These are phyloP conservation scores for Blastosporella zonata DNA, from an alignment of 1,284 basidiomycete species.

Conservation along the genomic window DNA sequence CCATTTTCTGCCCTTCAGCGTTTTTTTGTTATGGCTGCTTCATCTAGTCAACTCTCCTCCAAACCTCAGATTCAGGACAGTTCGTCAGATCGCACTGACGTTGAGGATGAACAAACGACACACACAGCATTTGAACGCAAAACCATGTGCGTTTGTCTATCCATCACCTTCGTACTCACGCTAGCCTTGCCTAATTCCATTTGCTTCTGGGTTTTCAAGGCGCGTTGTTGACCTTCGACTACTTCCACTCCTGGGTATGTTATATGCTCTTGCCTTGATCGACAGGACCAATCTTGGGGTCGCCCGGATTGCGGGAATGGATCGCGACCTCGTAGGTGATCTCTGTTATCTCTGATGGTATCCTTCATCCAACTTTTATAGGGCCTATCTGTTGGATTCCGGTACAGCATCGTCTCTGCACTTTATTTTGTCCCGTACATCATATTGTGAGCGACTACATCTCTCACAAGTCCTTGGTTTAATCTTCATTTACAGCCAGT, in stretches of 20 bases:
- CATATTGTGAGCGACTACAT: slow-evolving; percentile 32
- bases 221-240: slow-evolving; percentile 40
- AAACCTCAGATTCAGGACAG: slow-evolving; percentile 4
- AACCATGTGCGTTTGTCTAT: slow-evolving; percentile 19
- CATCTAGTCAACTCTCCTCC: slow-evolving; percentile 5
- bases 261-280: slow-evolving; percentile 42
- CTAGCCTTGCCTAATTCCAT: not conserved
- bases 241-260: slow-evolving; percentile 39
- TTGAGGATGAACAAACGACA: slow-evolving; percentile 4
- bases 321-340: slow-evolving; percentile 37
- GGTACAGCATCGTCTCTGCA: slow-evolving; percentile 44
- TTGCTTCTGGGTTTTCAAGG: slow-evolving; percentile 22
- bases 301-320: slow-evolving; percentile 43
- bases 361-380: slow-evolving; percentile 15
- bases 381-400: slow-evolving; percentile 34
- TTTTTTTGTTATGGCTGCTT: slow-evolving; percentile 11
- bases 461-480: slow-evolving; percentile 1
- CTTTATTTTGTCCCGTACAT: slow-evolving; percentile 47
- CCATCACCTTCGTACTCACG: not conserved
- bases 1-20: not conserved
- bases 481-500: slow-evolving; percentile 29
- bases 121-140: slow-evolving; percentile 16
- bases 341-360: not conserved
- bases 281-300: slow-evolving; percentile 43
- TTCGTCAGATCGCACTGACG: slow-evolving; percentile 5